These are phyloP conservation scores for Chenopodium album DNA, from an alignment of 148 eudicot species.

Conservation along the genomic window DNA sequence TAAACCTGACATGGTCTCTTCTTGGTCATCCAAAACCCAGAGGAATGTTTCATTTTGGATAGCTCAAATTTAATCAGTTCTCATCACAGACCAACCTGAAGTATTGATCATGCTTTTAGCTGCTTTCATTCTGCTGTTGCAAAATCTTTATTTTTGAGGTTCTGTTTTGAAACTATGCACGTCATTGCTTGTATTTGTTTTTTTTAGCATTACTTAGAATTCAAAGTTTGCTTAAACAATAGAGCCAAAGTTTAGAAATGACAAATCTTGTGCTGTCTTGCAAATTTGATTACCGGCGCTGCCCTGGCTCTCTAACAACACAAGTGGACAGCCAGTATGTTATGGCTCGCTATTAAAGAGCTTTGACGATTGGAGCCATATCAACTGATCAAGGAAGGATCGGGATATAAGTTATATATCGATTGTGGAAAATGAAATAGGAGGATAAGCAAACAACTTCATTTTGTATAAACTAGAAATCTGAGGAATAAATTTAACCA, in stretches of 20 bases:
- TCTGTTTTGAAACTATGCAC: background rate
- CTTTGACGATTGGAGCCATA: too few species aligned
- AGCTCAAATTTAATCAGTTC: constrained; percentile 6
- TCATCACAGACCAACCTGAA: background rate
- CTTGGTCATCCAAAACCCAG: background rate
- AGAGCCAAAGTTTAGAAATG: background rate
- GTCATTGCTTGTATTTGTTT: background rate
- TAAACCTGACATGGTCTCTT: background rate
- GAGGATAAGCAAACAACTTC: too few species aligned
- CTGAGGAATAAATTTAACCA: too few species aligned
- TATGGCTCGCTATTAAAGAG: too few species aligned
- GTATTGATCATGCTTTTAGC: background rate
- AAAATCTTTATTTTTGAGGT: background rate
- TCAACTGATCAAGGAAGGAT: too few species aligned
- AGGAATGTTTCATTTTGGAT: background rate
- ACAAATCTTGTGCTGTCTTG: background rate
- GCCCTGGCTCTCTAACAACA: background rate
- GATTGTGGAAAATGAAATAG: too few species aligned
- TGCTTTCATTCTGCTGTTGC: background rate
- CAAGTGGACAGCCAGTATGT: background rate
- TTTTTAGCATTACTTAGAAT: too few species aligned
- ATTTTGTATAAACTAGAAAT: too few species aligned
- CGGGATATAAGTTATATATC: too few species aligned
- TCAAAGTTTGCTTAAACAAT: background rate
- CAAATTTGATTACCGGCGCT: background rate